Base-by-base conservation (phyloP, 495 filamentous ascomycete genomes). In the Wilcoxina mikolae region DNA sequence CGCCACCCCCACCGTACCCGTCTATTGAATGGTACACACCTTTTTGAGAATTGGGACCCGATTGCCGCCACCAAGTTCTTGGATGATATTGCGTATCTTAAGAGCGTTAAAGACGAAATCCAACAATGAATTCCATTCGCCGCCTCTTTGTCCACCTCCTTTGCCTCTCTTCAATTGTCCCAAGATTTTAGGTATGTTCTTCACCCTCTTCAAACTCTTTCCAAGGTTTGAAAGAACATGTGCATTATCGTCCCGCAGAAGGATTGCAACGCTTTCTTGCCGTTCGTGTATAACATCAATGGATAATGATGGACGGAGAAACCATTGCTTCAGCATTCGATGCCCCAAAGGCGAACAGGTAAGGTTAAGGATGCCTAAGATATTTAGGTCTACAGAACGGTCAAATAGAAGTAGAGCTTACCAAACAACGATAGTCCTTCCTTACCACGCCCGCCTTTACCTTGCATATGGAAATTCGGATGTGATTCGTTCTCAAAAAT, bases 341-440 rank as follows among this genome's bases (percentile, higher is more conserved):
- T 81, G 86, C 1, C 93, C 91, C 60, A 95, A 85, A 4, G 86
- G 80, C 1, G 86, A 94, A 28, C 75, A 77, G 39, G 93, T 84
- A 55, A 90, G 72, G 35, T 82, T 60, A 4, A 66, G 28, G 29
- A 66, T 65, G 3, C 57, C 57, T 59, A n/a, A n/a, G n/a, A n/a
- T n/a, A n/a, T 38, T 17, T 9, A 9, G 9, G 17, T 38, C 33
- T 9, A 9, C 33, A 38, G 33, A 9, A 22, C 1, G 74, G 41
- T 82, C 41, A 23, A 15, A 44, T 5, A 5, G 29, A 26, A 78
- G 56, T 93, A 35, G 7, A 15, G 87, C 11, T 93, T 72, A 3
- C 88, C 91, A 58, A 84, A 93, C 1, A 98, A 68, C 1, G 89
- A 95, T n/a, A 95, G 75, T 5, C 80, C 83, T 66, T 95, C 87